Evolutionary conservation across 257 asterid genomes (phyloP).

Genomic region (Penstemon barbatus): DNA sequence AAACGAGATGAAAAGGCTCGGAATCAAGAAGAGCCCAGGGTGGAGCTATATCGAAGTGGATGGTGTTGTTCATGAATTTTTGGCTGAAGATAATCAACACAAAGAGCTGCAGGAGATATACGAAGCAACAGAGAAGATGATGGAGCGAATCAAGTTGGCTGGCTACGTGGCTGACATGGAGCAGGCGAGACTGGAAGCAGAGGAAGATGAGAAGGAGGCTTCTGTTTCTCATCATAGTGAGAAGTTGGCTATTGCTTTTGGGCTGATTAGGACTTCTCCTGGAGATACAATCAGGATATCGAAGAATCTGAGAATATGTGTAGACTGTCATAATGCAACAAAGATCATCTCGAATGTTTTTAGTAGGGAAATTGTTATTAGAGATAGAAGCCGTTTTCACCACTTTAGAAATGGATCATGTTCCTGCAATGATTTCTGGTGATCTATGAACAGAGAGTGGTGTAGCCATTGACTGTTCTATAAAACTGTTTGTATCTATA

Average conservation of each 20-base stretch:
- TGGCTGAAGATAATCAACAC: conserved; percentile 48
- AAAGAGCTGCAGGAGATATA: conserved; percentile 33
- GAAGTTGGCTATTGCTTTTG: conserved; percentile 55
- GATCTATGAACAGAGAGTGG: conserved; percentile 22
- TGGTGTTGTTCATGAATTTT: conserved; percentile 42
- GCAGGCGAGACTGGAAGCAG: conserved; percentile 47
- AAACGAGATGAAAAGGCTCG: conserved; percentile 39
- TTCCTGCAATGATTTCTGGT: conserved; percentile 60
- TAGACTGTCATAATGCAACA: conserved; percentile 47
- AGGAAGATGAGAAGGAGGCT: conserved; percentile 39
- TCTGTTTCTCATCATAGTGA: conserved; percentile 56
- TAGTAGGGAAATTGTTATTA: conserved; percentile 42
- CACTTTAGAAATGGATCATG: conserved; percentile 49
- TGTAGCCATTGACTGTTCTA: not conserved
- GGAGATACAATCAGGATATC: conserved; percentile 39
- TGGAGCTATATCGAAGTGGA: conserved; percentile 50
- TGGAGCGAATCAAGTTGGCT: conserved; percentile 40
- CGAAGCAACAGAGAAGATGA: conserved; percentile 30
- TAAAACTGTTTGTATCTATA: not conserved
- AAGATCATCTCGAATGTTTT: conserved; percentile 38
- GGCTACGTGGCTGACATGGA: conserved; percentile 42
- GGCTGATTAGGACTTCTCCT: conserved; percentile 38
- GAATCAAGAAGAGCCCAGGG: conserved; percentile 47
- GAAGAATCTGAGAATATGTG: conserved; percentile 55
- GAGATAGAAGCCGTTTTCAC: conserved; percentile 56